A percentile compares a stretch with the other conserved stretches of the same genome.
phyloP scores from a whole-genome alignment of 2,329 filamentous ascomycete genomes.

The Lachnellula cervina region DNA sequence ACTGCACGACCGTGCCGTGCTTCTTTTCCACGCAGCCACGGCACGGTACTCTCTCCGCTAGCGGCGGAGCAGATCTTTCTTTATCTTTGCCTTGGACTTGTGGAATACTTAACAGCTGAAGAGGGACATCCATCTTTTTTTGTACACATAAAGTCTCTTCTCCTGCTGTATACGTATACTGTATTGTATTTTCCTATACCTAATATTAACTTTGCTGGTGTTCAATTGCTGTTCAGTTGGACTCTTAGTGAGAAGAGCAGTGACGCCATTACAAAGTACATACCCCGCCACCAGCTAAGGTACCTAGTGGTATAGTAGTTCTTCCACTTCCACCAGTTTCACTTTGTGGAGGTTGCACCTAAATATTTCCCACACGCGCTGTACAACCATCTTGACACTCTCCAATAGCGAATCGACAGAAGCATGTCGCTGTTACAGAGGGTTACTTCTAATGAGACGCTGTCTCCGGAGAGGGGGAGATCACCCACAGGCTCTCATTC shows the following conservation, averaged over 20 bases:
- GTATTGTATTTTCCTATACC: not conserved
- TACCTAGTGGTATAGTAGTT: not conserved
- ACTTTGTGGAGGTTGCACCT: not conserved
- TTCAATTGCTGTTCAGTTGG: not conserved
- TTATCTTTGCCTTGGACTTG: not conserved
- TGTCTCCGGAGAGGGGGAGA: slow-evolving; percentile 20
- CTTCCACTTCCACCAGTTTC: not conserved
- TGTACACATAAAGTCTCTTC: not conserved
- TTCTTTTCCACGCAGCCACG: no score
- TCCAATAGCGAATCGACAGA: not conserved
- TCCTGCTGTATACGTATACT: not conserved
- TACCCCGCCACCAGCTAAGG: not conserved
- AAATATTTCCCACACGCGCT: not conserved
- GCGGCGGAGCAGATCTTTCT: not conserved
- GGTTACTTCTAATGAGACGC: slow-evolving; percentile 25
- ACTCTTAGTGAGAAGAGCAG: not conserved
- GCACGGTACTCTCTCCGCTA: no score
- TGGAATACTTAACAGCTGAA: not conserved
- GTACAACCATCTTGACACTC: not conserved
- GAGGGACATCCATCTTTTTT: not conserved
- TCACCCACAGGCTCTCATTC: slow-evolving; percentile 13
- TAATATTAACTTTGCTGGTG: not conserved
- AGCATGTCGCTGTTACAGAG: slow-evolving; percentile 24
- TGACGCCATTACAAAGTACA: not conserved
- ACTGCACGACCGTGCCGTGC: no score